Percentiles rank a stretch among this genome's conserved stretches.
These are phyloP conservation scores for Pancytospora philotis DNA, from an alignment of 371 early-diverging fungal genomes.

Conservation along the genomic window DNA sequence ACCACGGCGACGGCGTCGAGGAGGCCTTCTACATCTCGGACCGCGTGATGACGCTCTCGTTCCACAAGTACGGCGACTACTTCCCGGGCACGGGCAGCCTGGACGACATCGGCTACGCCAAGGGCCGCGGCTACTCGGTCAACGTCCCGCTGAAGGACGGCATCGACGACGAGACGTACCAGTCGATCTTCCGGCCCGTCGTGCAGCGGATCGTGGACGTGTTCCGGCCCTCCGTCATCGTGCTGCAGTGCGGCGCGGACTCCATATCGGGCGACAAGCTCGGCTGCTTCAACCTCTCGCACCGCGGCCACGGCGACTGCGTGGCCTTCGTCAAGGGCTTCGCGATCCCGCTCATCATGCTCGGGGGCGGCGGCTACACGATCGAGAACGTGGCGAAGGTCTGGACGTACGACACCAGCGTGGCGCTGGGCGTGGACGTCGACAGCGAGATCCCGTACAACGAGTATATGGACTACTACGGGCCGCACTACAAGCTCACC, in stretches of 20 bases:
- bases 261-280: slow-evolving; percentile 92
- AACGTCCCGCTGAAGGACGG: slow-evolving; percentile 93
- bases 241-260: slow-evolving; percentile 98
- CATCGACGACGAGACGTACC: slow-evolving; percentile 83
- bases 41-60: slow-evolving; percentile 91
- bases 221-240: slow-evolving; percentile 83
- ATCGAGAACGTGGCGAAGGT: slow-evolving; percentile 88
- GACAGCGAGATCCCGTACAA: slow-evolving; percentile 53
- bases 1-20: slow-evolving; percentile 95
- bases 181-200: slow-evolving; percentile 72
- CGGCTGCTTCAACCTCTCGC: slow-evolving; percentile 88
- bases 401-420: slow-evolving; percentile 65
- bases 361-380: slow-evolving; percentile 98
- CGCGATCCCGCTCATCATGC: slow-evolving; percentile 75
- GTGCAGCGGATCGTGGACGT: slow-evolving; percentile 70
- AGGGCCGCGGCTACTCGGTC: slow-evolving; percentile 78
- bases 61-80: slow-evolving; percentile 90
- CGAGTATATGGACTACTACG: slow-evolving; percentile 56
- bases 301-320: slow-evolving; percentile 71
- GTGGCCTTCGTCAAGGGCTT: slow-evolving; percentile 79
- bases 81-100: slow-evolving; percentile 89
- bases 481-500: slow-evolving; percentile 52
- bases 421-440: slow-evolving; percentile 55
- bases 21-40: slow-evolving; percentile 97
- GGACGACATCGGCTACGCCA: slow-evolving; percentile 64